Evolutionary conservation across 2,329 filamentous ascomycete species (phyloP), one percentile per base, ranked within the genome.

Genomic region (Lizonia empirigonia): DNA sequence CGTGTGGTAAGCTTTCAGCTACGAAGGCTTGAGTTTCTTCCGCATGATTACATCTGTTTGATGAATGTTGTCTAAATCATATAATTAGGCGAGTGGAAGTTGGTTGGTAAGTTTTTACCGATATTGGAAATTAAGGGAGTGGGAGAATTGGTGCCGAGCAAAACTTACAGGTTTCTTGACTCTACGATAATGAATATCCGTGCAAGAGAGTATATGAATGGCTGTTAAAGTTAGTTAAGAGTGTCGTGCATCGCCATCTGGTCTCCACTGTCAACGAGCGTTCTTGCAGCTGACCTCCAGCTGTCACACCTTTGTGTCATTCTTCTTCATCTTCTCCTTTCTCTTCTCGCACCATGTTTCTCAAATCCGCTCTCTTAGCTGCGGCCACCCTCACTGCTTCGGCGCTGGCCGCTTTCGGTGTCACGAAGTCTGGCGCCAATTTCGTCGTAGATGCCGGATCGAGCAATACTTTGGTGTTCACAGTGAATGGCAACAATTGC

Each of bases 401-500:
- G 19, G 62, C 60, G 10, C 49, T 68, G 18, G 71, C 70, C 12
- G 70, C 71, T 22, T 74, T 74, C 46, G 71, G 72, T 29, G 61
- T 72, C 30, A 72, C 70, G 1, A 65, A 66, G 20, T 62, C 58
- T 24, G 63, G 62, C 12, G 53, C 57, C 46, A 63, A 63, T 30
- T 69, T 67, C 26, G 59, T 70, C n/a, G 60, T 74, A 8, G 71
- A 74, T 50, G 65, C 71, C 3, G 72, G 70, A 2, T 67, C 70
- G 1, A 52, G 58, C 19, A 69, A 72, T 35, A 16, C 67, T 5
- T 53, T 74, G n/a, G 56, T 65, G 7, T 62, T 74, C 15, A 70
- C 68, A 7, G 69, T 74, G 12, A 64, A 69, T 23, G 55, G 77
- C 37, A 75, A 74, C 13, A 85, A 74, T 65, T 86, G 85, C 58